phyloP scores from a whole-genome alignment of 345 rosid species.

The Carallia brachiata region DNA sequence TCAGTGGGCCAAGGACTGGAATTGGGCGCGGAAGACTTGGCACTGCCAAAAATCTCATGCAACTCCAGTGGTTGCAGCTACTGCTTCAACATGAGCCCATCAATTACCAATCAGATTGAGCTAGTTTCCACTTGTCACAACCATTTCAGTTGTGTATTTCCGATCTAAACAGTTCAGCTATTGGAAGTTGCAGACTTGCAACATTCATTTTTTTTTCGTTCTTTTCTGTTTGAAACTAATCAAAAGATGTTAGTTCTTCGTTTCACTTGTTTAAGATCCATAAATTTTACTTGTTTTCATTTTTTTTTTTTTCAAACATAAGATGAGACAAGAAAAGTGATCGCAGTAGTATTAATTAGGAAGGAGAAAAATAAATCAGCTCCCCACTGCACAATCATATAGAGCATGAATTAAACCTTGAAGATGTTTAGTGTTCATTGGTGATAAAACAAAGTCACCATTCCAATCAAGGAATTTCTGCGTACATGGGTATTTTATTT shows the following conservation, averaged over 20 bases:
- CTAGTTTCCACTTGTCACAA: conserved; percentile 1
- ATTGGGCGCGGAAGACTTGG: conserved; percentile 40
- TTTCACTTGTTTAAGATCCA: background rate
- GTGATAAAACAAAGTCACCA: too few relatives aligned
- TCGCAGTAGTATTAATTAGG: too few relatives aligned
- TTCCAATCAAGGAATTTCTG: too few relatives aligned
- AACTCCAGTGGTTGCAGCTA: conserved; percentile 22
- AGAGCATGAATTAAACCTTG: too few relatives aligned
- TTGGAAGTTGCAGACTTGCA: conserved; percentile 41
- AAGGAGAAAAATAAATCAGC: too few relatives aligned
- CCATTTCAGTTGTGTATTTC: background rate
- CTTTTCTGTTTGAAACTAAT: background rate
- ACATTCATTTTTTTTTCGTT: conserved; percentile 11
- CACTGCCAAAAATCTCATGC: conserved; percentile 18
- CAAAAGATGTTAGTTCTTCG: background rate
- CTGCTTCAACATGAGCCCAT: conserved; percentile 25
- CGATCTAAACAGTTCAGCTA: conserved; percentile 3
- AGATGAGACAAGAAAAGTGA: too few relatives aligned
- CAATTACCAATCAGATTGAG: background rate
- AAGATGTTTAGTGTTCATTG: too few relatives aligned
- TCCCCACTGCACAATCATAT: too few relatives aligned
- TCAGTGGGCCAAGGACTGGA: conserved; percentile 40
- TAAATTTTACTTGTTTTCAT: too few relatives aligned
- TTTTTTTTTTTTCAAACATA: too few relatives aligned
- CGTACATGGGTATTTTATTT: too few relatives aligned